Percentiles rank a stretch among this genome's conserved stretches.
Evolutionary conservation across 768 basidiomycete genomes (phyloP).

Genomic region (Boletus rubropictus): DNA sequence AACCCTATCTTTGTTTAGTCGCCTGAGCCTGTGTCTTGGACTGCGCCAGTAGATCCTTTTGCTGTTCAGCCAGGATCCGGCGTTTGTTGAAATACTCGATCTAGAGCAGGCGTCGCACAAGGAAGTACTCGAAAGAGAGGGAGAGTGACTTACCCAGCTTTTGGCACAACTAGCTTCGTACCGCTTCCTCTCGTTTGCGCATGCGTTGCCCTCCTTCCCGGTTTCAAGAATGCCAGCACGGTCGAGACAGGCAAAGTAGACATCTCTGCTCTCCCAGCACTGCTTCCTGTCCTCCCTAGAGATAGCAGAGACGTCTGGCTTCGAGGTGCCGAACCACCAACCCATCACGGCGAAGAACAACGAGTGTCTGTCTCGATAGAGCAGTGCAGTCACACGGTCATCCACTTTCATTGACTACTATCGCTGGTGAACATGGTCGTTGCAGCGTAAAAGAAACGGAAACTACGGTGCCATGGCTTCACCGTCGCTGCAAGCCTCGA

Average conservation of each 20-base stretch:
- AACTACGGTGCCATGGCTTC: conserved; percentile 20
- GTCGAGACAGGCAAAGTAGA: conserved; percentile 84
- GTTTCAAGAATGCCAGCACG: conserved; percentile 59
- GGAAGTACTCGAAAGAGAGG: neutral
- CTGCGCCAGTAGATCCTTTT: conserved; percentile 62
- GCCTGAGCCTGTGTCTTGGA: conserved; percentile 34
- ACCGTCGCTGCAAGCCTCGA: conserved; percentile 33
- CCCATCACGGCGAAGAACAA: conserved; percentile 16
- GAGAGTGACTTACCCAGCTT: conserved; percentile 71
- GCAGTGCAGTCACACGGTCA: conserved; percentile 15
- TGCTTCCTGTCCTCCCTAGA: conserved; percentile 63
- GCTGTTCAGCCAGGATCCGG: conserved; percentile 72
- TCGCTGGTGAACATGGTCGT: conserved; percentile 5
- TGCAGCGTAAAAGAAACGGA: neutral
- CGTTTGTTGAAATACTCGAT: conserved; percentile 95
- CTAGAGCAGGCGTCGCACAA: conserved; percentile 37
- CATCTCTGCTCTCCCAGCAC: conserved; percentile 84
- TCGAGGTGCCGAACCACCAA: conserved; percentile 38
- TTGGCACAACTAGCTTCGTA: conserved; percentile 78
- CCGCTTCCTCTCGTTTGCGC: conserved; percentile 45
- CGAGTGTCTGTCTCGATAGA: neutral
- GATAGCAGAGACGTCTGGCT: conserved; percentile 35
- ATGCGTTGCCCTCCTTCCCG: conserved; percentile 63
- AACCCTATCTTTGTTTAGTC: conserved; percentile 20
- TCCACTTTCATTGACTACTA: too few species aligned